A percentile compares a stretch with the other conserved stretches of the same genome.
phyloP scores from a whole-genome alignment of 2,329 filamentous ascomycete genomes.

The Magnaporthiopsis rhizophila region DNA sequence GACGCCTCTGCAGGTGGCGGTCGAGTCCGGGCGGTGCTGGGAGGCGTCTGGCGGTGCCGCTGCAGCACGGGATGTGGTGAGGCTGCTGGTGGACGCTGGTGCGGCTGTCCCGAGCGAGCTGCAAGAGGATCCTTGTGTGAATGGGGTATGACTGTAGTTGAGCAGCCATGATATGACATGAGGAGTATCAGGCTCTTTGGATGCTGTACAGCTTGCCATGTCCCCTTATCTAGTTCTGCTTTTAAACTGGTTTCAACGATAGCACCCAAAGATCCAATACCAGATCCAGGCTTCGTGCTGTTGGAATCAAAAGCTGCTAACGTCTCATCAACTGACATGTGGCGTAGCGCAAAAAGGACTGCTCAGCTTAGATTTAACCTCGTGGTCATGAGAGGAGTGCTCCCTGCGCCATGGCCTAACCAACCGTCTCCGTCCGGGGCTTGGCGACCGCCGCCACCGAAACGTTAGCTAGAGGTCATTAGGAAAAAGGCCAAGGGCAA shows the following conservation, averaged over 20 bases:
- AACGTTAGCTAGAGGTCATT: slow-evolving; percentile 49
- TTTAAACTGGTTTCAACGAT: no score
- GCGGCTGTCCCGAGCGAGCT: not conserved
- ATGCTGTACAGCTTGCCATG: no score
- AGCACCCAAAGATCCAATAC: no score
- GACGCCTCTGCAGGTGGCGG: not conserved
- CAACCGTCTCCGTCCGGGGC: slow-evolving; percentile 30
- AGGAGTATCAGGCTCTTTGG: no score
- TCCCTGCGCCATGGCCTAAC: not conserved
- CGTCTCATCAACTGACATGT: no score
- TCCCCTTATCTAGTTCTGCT: no score
- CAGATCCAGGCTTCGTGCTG: no score
- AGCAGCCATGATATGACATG: not conserved
- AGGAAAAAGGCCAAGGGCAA: slow-evolving; percentile 41
- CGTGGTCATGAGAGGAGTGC: slow-evolving; percentile 23
- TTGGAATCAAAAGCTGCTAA: no score
- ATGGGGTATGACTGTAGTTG: not conserved
- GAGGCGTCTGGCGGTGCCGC: not conserved
- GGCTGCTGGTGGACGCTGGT: not conserved
- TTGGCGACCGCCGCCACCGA: slow-evolving; percentile 55
- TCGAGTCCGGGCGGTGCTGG: not conserved
- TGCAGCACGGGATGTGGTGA: not conserved
- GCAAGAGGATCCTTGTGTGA: not conserved
- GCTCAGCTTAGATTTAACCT: no score
- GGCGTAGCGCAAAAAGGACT: no score